Conservation (phyloP, 306 rosid species). For the Corylus heterophylla region DNA sequence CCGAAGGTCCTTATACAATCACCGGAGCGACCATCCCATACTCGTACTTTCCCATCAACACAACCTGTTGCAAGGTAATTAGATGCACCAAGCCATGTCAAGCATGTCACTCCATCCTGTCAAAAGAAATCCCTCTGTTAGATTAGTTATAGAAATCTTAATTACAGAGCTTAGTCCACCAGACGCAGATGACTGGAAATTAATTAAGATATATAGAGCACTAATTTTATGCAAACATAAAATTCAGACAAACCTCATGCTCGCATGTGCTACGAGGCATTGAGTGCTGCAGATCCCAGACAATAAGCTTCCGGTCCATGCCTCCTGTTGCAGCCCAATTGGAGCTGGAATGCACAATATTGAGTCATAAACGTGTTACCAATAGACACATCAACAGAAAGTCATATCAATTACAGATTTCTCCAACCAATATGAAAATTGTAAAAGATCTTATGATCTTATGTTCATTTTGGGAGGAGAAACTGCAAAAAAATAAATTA, state of each 20-base stretch:
- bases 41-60: conserved; percentile 66
- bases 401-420: not conserved
- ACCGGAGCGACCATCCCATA: conserved; percentile 85
- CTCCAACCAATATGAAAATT: not conserved
- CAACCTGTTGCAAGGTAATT: conserved; percentile 70
- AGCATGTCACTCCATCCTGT: conserved; percentile 81
- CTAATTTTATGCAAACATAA: conserved; percentile 9
- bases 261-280: conserved; percentile 60
- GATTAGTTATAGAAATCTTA: not conserved
- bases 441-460: not conserved
- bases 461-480: not conserved
- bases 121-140: conserved; percentile 27
- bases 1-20: conserved; percentile 66
- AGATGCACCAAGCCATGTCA: conserved; percentile 73
- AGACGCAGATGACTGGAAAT: conserved; percentile 6
- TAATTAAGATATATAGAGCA: not conserved
- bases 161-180: not conserved
- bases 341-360: conserved; percentile 44
- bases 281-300: conserved; percentile 84
- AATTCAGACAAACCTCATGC: conserved; percentile 68
- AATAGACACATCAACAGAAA: not conserved
- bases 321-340: conserved; percentile 85
- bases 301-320: conserved; percentile 67
- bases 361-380: conserved; percentile 16
- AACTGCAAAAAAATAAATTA: not conserved